These are phyloP conservation scores for Alternaria metachromatica DNA, from an alignment of 2,329 filamentous ascomycete species.

Conservation along the genomic window DNA sequence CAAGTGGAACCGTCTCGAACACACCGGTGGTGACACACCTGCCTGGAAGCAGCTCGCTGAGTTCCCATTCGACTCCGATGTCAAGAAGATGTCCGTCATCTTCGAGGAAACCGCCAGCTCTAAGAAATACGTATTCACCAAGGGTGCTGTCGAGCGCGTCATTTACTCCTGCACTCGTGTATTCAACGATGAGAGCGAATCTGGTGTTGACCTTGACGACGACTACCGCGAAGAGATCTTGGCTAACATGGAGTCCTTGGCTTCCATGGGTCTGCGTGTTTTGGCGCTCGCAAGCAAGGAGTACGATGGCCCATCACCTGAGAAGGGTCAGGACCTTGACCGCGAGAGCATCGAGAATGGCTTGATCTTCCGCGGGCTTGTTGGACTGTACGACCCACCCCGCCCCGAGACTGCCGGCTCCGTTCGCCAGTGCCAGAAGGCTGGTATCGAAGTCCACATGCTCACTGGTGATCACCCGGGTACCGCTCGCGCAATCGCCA, in stretches of 20 bases:
- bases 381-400: conserved; percentile 84
- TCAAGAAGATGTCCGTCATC: conserved; percentile 78
- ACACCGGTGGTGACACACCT: not conserved
- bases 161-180: conserved; percentile 56
- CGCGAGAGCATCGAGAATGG: conserved; percentile 70
- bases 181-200: conserved; percentile 59
- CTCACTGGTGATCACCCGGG: conserved; percentile 55
- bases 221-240: conserved; percentile 64
- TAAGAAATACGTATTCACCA: conserved; percentile 62
- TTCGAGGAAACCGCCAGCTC: conserved; percentile 53
- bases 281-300: conserved; percentile 66
- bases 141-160: conserved; percentile 73
- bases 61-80: conserved; percentile 74
- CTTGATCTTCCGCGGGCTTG: conserved; percentile 76
- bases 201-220: conserved; percentile 52
- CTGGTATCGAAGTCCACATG: conserved; percentile 55
- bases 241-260: conserved; percentile 71
- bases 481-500: conserved; percentile 55
- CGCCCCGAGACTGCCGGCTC: conserved; percentile 74
- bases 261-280: conserved; percentile 70
- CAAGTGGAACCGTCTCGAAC: conserved; percentile 51
- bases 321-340: conserved; percentile 48
- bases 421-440: conserved; percentile 43
- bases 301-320: conserved; percentile 50
- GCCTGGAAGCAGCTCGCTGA: conserved; percentile 59